A percentile compares a stretch with the other conserved stretches of the same genome.
Conservation (phyloP, 2,329 filamentous ascomycete species). For the Myriosclerotinia curreyana region DNA sequence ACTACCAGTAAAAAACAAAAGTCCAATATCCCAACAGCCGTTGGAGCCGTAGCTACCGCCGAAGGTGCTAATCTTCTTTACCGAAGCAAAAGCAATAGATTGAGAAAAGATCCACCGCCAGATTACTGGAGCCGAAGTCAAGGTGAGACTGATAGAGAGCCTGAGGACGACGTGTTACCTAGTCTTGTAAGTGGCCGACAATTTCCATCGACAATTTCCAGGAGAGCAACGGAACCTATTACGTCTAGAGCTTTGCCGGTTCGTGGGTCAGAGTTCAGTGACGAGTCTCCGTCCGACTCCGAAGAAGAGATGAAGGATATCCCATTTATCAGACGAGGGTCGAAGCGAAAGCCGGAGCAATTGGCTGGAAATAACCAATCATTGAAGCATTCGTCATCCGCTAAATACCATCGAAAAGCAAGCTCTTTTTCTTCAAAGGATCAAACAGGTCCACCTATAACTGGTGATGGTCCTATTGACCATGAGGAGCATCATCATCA, state of each 20-base stretch:
- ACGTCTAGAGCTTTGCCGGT: not conserved
- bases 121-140: conserved; percentile 48
- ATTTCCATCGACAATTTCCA: not conserved
- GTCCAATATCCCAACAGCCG: conserved; percentile 42
- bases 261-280: not conserved
- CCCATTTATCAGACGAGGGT: conserved; percentile 33
- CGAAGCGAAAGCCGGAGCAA: conserved; percentile 35
- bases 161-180: conserved; percentile 29
- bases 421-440: conserved; percentile 32
- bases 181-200: conserved; percentile 9
- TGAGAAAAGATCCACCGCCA: conserved; percentile 56
- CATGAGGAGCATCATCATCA: conserved; percentile 30
- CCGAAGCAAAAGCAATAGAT: conserved; percentile 56
- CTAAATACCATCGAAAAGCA: conserved; percentile 22
- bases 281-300: conserved; percentile 11
- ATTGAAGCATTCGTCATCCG: conserved; percentile 21
- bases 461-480: conserved; percentile 13
- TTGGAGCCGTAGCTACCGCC: conserved; percentile 23
- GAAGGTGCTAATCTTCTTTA: conserved; percentile 40
- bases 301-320: conserved; percentile 19
- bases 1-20: conserved; percentile 61
- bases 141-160: conserved; percentile 45
- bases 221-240: conserved; percentile 8
- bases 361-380: conserved; percentile 32
- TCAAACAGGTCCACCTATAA: conserved; percentile 28